A percentile compares a stretch with the other conserved stretches of the same genome.
Evolutionary conservation across 306 rosid species (phyloP).

Genomic region (Alnus rubra): DNA sequence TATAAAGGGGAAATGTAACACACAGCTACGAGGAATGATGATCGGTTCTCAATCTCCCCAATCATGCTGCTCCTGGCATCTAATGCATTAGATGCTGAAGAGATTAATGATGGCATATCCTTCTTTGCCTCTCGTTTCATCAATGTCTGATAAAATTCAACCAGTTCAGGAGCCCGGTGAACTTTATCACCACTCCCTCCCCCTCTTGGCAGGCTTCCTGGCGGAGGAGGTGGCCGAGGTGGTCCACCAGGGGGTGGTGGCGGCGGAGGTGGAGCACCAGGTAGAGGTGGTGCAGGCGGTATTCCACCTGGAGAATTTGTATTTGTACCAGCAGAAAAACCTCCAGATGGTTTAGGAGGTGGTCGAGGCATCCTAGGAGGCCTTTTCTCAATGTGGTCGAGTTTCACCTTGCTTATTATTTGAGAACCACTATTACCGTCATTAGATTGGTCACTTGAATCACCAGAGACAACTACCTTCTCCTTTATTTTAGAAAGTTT

Average conservation of each 20-base stretch:
- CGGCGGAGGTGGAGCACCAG: slow-evolving; percentile 59
- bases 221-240: slow-evolving; percentile 92
- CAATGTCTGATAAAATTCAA: slow-evolving; percentile 92
- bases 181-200: slow-evolving; percentile 70
- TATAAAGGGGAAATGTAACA: slow-evolving; percentile 31
- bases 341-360: slow-evolving; percentile 70
- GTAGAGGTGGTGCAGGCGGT: slow-evolving; percentile 60
- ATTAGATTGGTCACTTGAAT: slow-evolving; percentile 55
- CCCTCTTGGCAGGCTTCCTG: slow-evolving; percentile 77
- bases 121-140: slow-evolving; percentile 97
- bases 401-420: slow-evolving; percentile 75
- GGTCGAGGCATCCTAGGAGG: slow-evolving; percentile 86
- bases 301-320: slow-evolving; percentile 53
- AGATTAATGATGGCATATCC: slow-evolving; percentile 67
- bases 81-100: slow-evolving; percentile 66
- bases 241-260: slow-evolving; percentile 69
- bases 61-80: slow-evolving; percentile 95
- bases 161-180: slow-evolving; percentile 82
- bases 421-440: slow-evolving; percentile 60
- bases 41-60: slow-evolving; percentile 89
- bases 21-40: slow-evolving; percentile 95
- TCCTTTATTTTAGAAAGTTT: slow-evolving; percentile 74
- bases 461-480: slow-evolving; percentile 52
- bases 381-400: slow-evolving; percentile 84
- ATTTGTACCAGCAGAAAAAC: slow-evolving; percentile 39